Base-by-base conservation (phyloP, 2,329 filamentous ascomycete genomes). In the Colletotrichum gigasporum region DNA sequence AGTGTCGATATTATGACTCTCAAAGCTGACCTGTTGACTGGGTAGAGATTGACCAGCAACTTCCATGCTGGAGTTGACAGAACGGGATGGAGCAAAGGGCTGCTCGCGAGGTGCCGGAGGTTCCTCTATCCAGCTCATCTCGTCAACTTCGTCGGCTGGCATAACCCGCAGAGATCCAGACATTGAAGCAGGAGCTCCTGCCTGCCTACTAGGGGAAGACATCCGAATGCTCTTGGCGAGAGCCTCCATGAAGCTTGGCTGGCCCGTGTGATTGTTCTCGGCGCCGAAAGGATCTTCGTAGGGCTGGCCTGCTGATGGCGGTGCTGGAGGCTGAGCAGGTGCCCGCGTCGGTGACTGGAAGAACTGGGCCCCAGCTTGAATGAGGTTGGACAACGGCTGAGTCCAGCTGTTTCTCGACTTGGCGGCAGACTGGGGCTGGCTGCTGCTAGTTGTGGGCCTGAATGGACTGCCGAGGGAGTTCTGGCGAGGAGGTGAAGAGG, bases 381-480 rank as follows among this genome's bases (percentile, higher is more conserved):
- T 57, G 14, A 68, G 30, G 34, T 55, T 61, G 8, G 65, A 58
- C 26, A 65, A 47, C 3, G 65, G 65, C 37, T 65, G 39, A 4
- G 61, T 61, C 67, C 67, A 68, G 10, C 65, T 55, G 41, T 41
- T 56, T 26, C 26, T 65, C 20, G 56, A 62, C 24, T 65, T 60
- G 9, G 55, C 32, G n/a, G 51, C 54, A 2, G 63, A 59, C 11
- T 63, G 61, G n/a, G 65, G 48, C 37, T 66, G 65, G 14, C 45
- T 67, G 34, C 55, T 59, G 6, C 62, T 62, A 2, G 50, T 65
- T 2, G 64, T 64, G 24, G 66, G 59, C 53, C 82, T 79, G 67
- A 89, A 89, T 0, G 86, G 86, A 58, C 86, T 88, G 12, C 85
- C 80, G 2, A 88, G 74, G 10, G 82, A 80, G 32, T 79, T 78